phyloP scores from a whole-genome alignment of 2,329 filamentous ascomycete species.

The Talaromyces sp. region DNA sequence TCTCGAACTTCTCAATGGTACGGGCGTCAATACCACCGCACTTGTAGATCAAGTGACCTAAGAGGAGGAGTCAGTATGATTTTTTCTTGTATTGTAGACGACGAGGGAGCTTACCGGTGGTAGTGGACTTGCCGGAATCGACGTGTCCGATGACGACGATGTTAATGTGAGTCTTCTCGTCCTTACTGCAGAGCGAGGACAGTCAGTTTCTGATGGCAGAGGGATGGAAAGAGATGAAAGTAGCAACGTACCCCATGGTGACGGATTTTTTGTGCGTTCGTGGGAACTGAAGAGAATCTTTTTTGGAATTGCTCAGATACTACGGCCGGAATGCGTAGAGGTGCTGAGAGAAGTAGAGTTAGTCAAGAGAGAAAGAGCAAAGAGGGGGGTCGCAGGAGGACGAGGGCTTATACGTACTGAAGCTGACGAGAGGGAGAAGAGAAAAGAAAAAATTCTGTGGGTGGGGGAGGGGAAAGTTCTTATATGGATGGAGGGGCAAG shows the following conservation, averaged over 20 bases:
- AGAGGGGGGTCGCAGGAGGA: slow-evolving; percentile 18
- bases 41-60: slow-evolving; percentile 99
- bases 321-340: slow-evolving; percentile 46
- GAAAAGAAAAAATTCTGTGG: slow-evolving; percentile 31
- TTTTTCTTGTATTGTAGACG: slow-evolving; percentile 27
- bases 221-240: neutral
- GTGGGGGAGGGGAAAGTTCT: slow-evolving; percentile 39
- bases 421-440: slow-evolving; percentile 35
- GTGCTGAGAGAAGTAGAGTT: slow-evolving; percentile 35
- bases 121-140: slow-evolving; percentile 99
- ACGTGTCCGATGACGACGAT: slow-evolving; percentile 99
- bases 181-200: slow-evolving; percentile 60
- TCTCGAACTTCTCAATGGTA: slow-evolving; percentile 99
- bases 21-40: slow-evolving; percentile 99
- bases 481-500: slow-evolving; percentile 45
- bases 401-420: slow-evolving; percentile 40
- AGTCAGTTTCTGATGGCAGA: slow-evolving; percentile 8
- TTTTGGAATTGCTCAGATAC: slow-evolving; percentile 44
- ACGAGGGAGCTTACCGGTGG: slow-evolving; percentile 62
- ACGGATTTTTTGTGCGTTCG: slow-evolving; percentile 34
- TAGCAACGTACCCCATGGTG: slow-evolving; percentile 54
- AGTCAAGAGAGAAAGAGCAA: slow-evolving; percentile 13
- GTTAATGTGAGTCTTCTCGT: slow-evolving; percentile 94
- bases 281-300: slow-evolving; percentile 42
- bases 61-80: neutral